These are phyloP conservation scores for Hemileia vastatrix DNA, from an alignment of 1,284 basidiomycete species.

Conservation along the genomic window DNA sequence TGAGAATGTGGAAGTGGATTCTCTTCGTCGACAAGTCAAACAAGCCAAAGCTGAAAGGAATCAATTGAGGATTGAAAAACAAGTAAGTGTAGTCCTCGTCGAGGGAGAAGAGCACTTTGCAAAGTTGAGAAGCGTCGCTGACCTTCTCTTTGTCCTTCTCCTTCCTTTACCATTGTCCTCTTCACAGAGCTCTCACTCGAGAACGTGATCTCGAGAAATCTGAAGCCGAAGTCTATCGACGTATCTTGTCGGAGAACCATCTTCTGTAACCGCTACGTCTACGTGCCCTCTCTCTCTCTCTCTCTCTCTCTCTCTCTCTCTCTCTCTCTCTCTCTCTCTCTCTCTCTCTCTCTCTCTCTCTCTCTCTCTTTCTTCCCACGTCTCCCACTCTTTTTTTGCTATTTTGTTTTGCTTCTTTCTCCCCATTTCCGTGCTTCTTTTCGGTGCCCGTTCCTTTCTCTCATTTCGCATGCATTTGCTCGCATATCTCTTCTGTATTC, in stretches of 20 bases:
- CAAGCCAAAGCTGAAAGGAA: constrained; percentile 30
- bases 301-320: no score
- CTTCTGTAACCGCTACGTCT: constrained; percentile 26
- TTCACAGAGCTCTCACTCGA: constrained; percentile 22
- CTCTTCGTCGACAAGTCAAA: constrained; percentile 31
- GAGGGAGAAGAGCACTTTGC: no score
- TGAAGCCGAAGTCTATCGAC: constrained; percentile 20
- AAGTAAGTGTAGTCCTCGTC: constrained; percentile 21
- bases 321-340: no score
- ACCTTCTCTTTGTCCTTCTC: not conserved
- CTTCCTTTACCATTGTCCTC: not conserved
- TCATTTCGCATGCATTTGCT: no score
- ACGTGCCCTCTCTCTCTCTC: no score
- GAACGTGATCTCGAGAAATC: constrained; percentile 26
- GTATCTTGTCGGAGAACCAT: constrained; percentile 24
- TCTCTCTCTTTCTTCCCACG: no score
- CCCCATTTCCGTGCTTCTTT: no score
- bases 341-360: no score
- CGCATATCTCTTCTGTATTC: no score
- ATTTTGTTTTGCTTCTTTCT: no score
- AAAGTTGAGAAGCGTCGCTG: not conserved
- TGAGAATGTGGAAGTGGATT: constrained; percentile 28
- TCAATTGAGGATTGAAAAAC: constrained; percentile 28
- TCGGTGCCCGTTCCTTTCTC: no score
- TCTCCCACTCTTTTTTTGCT: no score